Percentiles rank a stretch among this genome's conserved stretches.
Conservation (phyloP, 495 filamentous ascomycete species). For the Aspergillus incahuasiensis region DNA sequence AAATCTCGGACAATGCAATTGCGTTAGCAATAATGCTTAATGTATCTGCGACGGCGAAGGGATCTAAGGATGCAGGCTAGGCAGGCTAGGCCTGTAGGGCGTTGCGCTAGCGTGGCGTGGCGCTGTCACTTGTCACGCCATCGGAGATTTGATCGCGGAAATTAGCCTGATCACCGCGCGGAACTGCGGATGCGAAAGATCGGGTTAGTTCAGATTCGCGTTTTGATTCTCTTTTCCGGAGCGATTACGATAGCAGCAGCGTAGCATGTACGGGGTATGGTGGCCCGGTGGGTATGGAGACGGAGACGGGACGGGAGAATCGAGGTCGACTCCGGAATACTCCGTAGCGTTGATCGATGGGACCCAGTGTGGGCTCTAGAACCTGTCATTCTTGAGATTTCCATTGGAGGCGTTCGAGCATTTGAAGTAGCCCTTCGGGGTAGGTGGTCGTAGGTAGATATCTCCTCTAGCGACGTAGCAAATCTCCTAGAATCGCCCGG, state of each 20-base stretch:
- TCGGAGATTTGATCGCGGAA: not conserved
- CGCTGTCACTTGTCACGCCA: not conserved
- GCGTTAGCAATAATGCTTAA: not conserved
- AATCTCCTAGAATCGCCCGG: no score
- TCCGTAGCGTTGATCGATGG: not conserved
- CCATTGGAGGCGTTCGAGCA: not conserved
- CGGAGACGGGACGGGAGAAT: no score
- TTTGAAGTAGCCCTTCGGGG: no score
- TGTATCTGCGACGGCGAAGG: not conserved
- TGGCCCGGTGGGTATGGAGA: no score
- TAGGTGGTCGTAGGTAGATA: no score
- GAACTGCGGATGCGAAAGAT: no score
- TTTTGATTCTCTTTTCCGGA: not conserved
- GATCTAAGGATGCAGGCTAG: not conserved
- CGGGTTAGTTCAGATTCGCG: no score
- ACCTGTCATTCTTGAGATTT: not conserved
- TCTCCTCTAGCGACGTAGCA: no score
- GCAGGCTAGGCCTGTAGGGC: not conserved
- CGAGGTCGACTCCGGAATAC: no score
- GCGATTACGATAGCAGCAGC: not conserved
- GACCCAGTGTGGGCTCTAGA: not conserved
- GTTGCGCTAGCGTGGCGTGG: not conserved
- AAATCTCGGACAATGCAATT: not conserved
- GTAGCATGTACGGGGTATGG: no score
- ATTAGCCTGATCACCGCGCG: no score